Conservation (phyloP, 2,329 filamentous ascomycete species). For the Sporothrix brasiliensis region DNA sequence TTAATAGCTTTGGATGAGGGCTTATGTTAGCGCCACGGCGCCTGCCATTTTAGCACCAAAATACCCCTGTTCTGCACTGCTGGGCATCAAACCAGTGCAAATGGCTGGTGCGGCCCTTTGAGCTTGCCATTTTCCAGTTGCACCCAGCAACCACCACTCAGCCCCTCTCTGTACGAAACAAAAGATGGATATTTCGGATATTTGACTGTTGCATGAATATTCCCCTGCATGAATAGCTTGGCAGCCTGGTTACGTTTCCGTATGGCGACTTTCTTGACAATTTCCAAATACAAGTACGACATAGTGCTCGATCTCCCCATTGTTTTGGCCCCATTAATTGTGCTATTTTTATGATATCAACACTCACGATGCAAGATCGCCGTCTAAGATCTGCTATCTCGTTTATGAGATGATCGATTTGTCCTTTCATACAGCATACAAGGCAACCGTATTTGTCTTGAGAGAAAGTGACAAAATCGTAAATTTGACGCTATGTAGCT, state of each 20-base stretch:
- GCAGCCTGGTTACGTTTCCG: background rate
- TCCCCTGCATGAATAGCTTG: constrained; percentile 8
- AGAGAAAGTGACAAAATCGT: background rate
- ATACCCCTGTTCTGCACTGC: constrained; percentile 26
- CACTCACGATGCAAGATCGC: constrained; percentile 7
- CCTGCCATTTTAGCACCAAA: constrained; percentile 21
- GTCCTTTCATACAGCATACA: background rate
- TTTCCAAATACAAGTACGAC: background rate
- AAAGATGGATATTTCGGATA: constrained; percentile 17
- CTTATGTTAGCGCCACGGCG: background rate
- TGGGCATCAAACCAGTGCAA: constrained; percentile 17
- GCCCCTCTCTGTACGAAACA: constrained; percentile 6
- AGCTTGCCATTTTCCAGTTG: constrained; percentile 20
- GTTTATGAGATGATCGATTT: constrained; percentile 3
- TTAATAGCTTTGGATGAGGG: constrained; percentile 1
- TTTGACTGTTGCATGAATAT: constrained; percentile 10
- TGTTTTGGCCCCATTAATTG: background rate
- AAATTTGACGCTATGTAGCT: background rate
- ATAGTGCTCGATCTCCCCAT: background rate
- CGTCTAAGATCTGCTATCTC: background rate
- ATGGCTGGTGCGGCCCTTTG: background rate
- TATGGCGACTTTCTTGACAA: constrained; percentile 13
- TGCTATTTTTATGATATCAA: constrained; percentile 20
- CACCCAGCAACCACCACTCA: constrained; percentile 29
- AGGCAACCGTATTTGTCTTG: too few relatives aligned